phyloP scores from a whole-genome alignment of 805 yeast genomes.

The Saccharomycopsis babjevae region DNA sequence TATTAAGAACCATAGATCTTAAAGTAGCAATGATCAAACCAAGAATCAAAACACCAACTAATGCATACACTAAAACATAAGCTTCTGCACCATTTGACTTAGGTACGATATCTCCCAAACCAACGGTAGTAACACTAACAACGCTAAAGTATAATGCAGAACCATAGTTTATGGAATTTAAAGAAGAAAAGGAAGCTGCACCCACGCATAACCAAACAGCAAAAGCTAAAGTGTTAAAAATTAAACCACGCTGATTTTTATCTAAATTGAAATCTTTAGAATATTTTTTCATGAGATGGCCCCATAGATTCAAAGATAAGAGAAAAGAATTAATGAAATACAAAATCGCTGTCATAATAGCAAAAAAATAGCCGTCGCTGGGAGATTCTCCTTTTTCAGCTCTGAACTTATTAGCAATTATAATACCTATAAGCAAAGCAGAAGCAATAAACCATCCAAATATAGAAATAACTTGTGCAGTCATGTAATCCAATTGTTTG shows the following conservation, averaged over 20 bases:
- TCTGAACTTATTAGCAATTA: conserved; percentile 25
- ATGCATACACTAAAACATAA: conserved; percentile 50
- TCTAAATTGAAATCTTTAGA: conserved; percentile 63
- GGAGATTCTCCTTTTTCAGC: conserved; percentile 22
- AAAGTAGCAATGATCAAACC: conserved; percentile 69
- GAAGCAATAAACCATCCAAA: conserved; percentile 56
- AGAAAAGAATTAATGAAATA: conserved; percentile 49
- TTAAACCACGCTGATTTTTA: conserved; percentile 58
- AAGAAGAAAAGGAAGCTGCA: conserved; percentile 41
- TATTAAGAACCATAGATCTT: conserved; percentile 49
- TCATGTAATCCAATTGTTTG: conserved; percentile 43
- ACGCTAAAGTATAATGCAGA: conserved; percentile 63
- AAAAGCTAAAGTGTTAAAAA: conserved; percentile 57
- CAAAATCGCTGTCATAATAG: conserved; percentile 50
- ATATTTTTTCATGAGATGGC: conserved; percentile 48
- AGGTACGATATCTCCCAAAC: conserved; percentile 69
- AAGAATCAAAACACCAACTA: conserved; percentile 59
- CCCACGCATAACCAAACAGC: conserved; percentile 69
- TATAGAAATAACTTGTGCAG: conserved; percentile 54
- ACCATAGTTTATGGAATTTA: conserved; percentile 45
- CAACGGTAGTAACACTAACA: conserved; percentile 69
- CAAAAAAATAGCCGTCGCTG: conserved; percentile 74
- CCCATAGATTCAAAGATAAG: conserved; percentile 48
- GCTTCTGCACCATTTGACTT: conserved; percentile 42
- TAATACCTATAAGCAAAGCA: conserved; percentile 38